phyloP scores from a whole-genome alignment of 1,284 basidiomycete genomes.

The Leccinum subfulvum region DNA sequence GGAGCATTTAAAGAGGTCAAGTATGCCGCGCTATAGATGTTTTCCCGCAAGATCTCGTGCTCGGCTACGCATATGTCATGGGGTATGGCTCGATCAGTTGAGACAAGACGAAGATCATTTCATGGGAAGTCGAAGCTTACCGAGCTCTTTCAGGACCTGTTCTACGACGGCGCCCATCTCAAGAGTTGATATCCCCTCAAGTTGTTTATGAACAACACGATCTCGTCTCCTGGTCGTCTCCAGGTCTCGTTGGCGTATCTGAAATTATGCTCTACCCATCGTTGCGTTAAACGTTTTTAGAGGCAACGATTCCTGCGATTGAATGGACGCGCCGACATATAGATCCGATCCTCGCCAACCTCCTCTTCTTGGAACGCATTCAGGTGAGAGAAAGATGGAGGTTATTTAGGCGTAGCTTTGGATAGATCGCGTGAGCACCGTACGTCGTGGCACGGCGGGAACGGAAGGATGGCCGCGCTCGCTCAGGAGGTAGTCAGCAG shows the following conservation, averaged over 20 bases:
- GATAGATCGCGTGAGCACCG: too few relatives aligned
- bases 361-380: background rate
- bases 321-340: slow-evolving; percentile 10
- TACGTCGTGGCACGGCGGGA: too few relatives aligned
- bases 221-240: slow-evolving; percentile 32
- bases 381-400: too few relatives aligned
- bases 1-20: slow-evolving; percentile 48
- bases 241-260: slow-evolving; percentile 10
- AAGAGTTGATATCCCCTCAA: slow-evolving; percentile 54
- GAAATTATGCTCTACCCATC: slow-evolving; percentile 3
- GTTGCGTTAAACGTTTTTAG: too few relatives aligned
- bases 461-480: too few relatives aligned
- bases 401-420: too few relatives aligned
- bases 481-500: too few relatives aligned
- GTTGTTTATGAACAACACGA: slow-evolving; percentile 52
- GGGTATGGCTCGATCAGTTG: background rate
- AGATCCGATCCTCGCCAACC: slow-evolving; percentile 19
- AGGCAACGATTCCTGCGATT: background rate
- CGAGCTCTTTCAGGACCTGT: slow-evolving; percentile 41
- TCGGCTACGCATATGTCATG: slow-evolving; percentile 6
- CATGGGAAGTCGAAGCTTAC: slow-evolving; percentile 27
- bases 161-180: slow-evolving; percentile 52
- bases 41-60: slow-evolving; percentile 26
- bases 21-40: slow-evolving; percentile 40
- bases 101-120: background rate